Evolutionary conservation across 2,329 filamentous ascomycete species (phyloP).

Genomic region (Colletotrichum theobromicola): DNA sequence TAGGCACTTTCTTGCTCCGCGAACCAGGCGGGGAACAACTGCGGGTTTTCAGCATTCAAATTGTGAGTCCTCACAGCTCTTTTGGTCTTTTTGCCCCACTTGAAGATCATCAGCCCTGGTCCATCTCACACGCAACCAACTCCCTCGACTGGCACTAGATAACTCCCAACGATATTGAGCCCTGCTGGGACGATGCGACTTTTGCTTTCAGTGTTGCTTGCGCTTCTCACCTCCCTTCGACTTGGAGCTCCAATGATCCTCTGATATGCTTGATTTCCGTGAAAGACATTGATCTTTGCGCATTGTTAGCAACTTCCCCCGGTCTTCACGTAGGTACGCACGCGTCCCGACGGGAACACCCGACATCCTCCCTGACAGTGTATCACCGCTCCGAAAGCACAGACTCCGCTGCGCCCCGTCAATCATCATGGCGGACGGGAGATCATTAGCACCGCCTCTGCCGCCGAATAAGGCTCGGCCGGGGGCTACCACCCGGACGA

Average conservation of each 20-base stretch:
- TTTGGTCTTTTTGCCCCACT: background rate
- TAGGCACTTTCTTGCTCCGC: too few species aligned
- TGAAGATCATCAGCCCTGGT: background rate
- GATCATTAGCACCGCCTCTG: slow-evolving; percentile 25
- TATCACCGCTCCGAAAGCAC: background rate
- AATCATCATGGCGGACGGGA: slow-evolving; percentile 25
- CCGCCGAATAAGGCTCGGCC: slow-evolving; percentile 20
- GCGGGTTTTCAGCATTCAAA: background rate
- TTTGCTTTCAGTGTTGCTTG: too few species aligned
- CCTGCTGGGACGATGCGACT: too few species aligned
- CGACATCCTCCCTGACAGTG: background rate
- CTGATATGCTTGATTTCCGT: background rate
- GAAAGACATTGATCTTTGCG: background rate
- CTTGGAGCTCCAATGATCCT: background rate
- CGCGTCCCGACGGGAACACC: background rate
- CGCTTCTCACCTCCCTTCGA: background rate
- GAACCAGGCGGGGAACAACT: too few species aligned
- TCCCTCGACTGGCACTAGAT: background rate
- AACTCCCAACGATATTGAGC: background rate
- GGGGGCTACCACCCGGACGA: background rate
- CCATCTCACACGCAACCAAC: background rate
- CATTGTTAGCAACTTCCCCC: too few species aligned
- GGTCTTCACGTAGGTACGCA: too few species aligned
- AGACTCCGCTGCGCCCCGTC: background rate
- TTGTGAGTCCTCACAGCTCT: background rate